These are phyloP conservation scores for Halenospora varia DNA, from an alignment of 495 filamentous ascomycete species.

Conservation along the genomic window DNA sequence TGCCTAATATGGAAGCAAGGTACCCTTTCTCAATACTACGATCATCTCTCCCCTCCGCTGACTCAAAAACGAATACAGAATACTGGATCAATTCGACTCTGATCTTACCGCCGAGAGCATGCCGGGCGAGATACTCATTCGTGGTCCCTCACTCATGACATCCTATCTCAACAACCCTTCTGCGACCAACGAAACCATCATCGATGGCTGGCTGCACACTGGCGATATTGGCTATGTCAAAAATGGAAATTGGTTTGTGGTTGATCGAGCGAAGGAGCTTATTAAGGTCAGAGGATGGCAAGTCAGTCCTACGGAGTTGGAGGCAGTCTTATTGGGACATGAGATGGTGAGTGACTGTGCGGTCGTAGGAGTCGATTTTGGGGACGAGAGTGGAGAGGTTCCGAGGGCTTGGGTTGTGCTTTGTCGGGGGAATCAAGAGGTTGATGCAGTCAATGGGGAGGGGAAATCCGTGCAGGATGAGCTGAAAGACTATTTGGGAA, in stretches of 20 bases:
- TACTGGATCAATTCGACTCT: conserved; percentile 25
- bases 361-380: conserved; percentile 63
- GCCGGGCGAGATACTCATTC: conserved; percentile 65
- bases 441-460: conserved; percentile 46
- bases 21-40: not conserved
- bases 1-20: conserved; percentile 22
- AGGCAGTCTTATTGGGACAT: conserved; percentile 69
- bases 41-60: not conserved
- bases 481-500: conserved; percentile 38
- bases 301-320: conserved; percentile 84
- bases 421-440: not conserved
- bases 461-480: conserved; percentile 40
- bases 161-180: conserved; percentile 69
- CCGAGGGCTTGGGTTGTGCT: conserved; percentile 59
- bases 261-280: conserved; percentile 75
- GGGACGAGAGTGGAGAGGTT: conserved; percentile 58
- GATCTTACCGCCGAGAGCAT: conserved; percentile 33
- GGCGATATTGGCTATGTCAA: conserved; percentile 83
- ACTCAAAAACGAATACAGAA: conserved; percentile 1
- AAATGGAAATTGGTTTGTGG: conserved; percentile 70
- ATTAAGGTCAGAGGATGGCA: conserved; percentile 87
- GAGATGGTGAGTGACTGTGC: conserved; percentile 67
- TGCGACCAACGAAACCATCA: conserved; percentile 64
- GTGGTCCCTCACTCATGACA: conserved; percentile 65
- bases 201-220: conserved; percentile 89